These are phyloP conservation scores for Hyphodiscus hymeniophilus DNA, from an alignment of 495 filamentous ascomycete species.

Conservation along the genomic window DNA sequence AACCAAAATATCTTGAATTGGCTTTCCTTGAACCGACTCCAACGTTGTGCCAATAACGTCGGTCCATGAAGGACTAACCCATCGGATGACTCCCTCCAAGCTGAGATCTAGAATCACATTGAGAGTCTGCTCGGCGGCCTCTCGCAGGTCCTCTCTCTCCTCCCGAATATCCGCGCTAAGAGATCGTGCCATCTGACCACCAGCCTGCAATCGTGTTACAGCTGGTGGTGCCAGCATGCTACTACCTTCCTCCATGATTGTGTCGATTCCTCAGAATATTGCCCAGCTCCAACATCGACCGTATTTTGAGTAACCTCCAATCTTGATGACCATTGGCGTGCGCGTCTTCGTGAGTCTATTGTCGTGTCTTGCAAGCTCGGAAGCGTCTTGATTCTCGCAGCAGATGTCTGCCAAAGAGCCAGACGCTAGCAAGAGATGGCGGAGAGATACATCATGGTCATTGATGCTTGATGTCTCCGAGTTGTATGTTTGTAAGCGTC, in stretches of 20 bases:
- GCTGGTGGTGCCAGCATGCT: constrained; percentile 21
- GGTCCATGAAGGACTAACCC: constrained; percentile 96
- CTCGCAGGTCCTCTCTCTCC: constrained; percentile 85
- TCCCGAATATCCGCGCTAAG: constrained; percentile 48
- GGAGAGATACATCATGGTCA: constrained; percentile 22
- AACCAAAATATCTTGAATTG: constrained; percentile 74
- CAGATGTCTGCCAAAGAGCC: constrained; percentile 10
- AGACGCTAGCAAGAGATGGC: constrained; percentile 13
- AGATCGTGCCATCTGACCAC: constrained; percentile 41
- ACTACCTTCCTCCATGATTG: constrained; percentile 14
- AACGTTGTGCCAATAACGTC: constrained; percentile 79
- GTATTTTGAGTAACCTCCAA: not conserved
- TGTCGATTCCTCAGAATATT: constrained; percentile 18
- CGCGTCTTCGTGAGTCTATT: constrained; percentile 10
- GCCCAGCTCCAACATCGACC: constrained; percentile 18
- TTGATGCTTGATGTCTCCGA: constrained; percentile 24
- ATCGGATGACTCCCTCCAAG: constrained; percentile 78
- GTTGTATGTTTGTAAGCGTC: constrained; percentile 8
- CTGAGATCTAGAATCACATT: constrained; percentile 93
- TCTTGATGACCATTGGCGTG: constrained; percentile 9
- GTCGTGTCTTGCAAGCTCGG: constrained; percentile 7
- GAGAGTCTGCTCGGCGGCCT: constrained; percentile 90
- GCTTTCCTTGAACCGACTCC: constrained; percentile 63
- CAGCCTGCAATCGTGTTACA: constrained; percentile 33
- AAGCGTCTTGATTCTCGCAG: constrained; percentile 9